phyloP scores from a whole-genome alignment of 2,329 filamentous ascomycete genomes.

The Colletotrichum endophyticum region DNA sequence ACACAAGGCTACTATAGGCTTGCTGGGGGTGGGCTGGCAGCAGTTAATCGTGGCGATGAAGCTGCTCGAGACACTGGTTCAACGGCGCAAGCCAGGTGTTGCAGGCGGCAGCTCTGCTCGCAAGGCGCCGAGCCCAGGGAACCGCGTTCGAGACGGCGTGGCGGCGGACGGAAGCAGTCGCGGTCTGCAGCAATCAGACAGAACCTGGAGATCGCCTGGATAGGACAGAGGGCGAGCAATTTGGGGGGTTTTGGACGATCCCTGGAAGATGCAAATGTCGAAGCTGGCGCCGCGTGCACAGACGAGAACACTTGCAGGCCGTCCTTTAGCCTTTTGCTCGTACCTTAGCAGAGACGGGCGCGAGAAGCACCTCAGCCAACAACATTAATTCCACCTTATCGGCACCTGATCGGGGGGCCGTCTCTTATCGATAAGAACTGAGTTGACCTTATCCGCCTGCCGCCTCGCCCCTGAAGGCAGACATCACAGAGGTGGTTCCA shows the following conservation, averaged over 20 bases:
- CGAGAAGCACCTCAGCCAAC: neutral
- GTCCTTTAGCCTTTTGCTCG: neutral
- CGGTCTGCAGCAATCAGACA: neutral
- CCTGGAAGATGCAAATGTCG: constrained; percentile 13
- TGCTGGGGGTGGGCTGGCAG: neutral
- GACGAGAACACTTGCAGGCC: neutral
- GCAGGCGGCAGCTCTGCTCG: neutral
- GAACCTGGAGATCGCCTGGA: neutral
- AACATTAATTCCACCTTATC: constrained; percentile 10
- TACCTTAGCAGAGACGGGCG: neutral
- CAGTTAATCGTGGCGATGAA: neutral
- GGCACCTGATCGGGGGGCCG: constrained; percentile 18
- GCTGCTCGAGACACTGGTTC: neutral
- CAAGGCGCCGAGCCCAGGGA: neutral
- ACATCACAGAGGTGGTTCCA: neutral
- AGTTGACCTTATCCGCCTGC: neutral
- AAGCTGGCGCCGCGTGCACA: constrained; percentile 13
- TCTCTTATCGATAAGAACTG: constrained; percentile 11
- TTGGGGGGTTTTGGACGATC: neutral
- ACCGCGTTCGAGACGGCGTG: neutral
- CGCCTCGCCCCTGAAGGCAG: neutral
- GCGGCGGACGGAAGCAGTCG: neutral
- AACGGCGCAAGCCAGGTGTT: neutral
- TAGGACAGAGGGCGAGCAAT: neutral
- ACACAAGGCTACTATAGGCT: neutral